phyloP scores from a whole-genome alignment of 1,284 basidiomycete genomes.

The Phellopilus nigrolimitatus region DNA sequence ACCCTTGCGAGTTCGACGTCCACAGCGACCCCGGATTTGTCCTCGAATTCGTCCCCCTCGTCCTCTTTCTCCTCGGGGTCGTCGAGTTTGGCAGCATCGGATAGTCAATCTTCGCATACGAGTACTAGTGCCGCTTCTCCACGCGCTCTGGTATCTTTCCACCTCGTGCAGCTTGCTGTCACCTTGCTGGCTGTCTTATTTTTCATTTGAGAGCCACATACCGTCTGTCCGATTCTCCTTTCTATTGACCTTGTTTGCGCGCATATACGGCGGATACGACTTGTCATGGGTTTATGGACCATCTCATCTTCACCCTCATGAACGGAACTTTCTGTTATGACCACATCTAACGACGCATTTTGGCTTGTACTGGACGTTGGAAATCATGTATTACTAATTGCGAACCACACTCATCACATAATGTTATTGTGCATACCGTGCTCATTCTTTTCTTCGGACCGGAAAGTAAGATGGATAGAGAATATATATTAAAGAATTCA shows the following conservation, averaged over 20 bases:
- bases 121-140: background rate
- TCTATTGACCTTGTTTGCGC: background rate
- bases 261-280: background rate
- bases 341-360: background rate
- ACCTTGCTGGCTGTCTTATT: slow-evolving; percentile 1
- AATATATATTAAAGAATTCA: too few species aligned
- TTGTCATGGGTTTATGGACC: slow-evolving; percentile 8
- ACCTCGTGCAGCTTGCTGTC: background rate
- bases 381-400: slow-evolving; percentile 5
- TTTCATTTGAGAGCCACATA: slow-evolving; percentile 1
- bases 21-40: background rate
- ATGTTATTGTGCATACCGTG: slow-evolving; percentile 7
- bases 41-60: background rate
- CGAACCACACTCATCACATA: background rate
- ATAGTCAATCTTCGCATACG: background rate
- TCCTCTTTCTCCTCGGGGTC: background rate
- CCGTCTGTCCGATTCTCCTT: background rate
- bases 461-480: too few species aligned
- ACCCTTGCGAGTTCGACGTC: background rate
- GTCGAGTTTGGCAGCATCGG: background rate
- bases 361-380: background rate
- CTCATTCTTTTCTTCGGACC: background rate
- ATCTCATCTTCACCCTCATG: slow-evolving; percentile 3
- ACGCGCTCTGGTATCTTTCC: background rate
- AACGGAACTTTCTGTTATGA: slow-evolving; percentile 6